Evolutionary conservation across 2,329 filamentous ascomycete species (phyloP), one percentile per base, ranked within the genome.

Genomic region (Proliferodiscus dingleyae): DNA sequence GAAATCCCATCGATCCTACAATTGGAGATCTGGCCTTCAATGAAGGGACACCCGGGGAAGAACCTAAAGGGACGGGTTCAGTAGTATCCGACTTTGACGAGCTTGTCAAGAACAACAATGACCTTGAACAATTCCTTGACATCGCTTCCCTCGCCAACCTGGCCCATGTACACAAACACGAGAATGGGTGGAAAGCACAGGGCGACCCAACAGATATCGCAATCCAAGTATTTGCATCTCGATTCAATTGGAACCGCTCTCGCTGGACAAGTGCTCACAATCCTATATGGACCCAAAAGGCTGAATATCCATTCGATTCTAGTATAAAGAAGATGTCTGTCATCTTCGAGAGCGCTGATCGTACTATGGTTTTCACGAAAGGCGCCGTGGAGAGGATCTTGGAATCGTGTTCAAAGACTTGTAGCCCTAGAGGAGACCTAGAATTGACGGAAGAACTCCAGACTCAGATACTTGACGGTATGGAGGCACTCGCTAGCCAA

Each of bases 201-300:
- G 80, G 78, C n/a, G 78, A 82, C 51, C 77, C 78, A 2, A 85
- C 81, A 3, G 81, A 85, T 55, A 81, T 84, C 47, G 81, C 81
- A 5, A 73, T 85, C 2, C 78, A 83, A 47, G 79, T 85, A 5
- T 81, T 85, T 54, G 77, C 79, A 2, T 71, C 76, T 56, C 75
- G 81, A 18, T 84, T 85, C 54, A 63, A 71, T 13, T 72, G 68
- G 46, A 69, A n/a, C n/a, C n/a, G n/a, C n/a, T n/a, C n/a, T n/a
- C n/a, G 69, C 16, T 73, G 71, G 49, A 67, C 64, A n/a, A 55
- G 61, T 2, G 62, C 74, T 3, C 62, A 67, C 46, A 51, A 56
- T 6, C 45, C 60, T 8, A 67, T 67, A 18, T 77, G 72, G 72
- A 71, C 71, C 45, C 67, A 75, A 52, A 56, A 81, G n/a, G 71